phyloP scores from a whole-genome alignment of 2,329 filamentous ascomycete genomes.

The Aspergillus fumigatus region DNA sequence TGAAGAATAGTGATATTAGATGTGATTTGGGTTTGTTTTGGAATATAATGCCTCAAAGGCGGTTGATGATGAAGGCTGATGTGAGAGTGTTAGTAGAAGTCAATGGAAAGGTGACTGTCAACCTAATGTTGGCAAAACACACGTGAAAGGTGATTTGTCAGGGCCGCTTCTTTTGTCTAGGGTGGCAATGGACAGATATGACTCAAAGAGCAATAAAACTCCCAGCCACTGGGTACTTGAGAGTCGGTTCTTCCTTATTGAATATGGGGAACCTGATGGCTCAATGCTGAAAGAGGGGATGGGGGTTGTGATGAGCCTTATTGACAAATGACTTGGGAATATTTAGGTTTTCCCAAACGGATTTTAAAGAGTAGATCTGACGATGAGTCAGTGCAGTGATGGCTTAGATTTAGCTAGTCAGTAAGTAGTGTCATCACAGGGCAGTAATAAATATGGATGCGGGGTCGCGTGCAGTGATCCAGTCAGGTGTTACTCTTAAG shows the following conservation, averaged over 20 bases:
- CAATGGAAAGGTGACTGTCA: conserved; percentile 20
- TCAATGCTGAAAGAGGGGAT: not conserved
- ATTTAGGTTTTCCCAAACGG: not conserved
- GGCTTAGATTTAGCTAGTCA: not conserved
- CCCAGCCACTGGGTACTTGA: not conserved
- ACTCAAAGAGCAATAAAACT: not conserved
- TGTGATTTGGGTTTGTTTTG: not conserved
- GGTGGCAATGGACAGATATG: conserved; percentile 8
- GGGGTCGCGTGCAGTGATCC: not conserved
- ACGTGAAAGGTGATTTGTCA: conserved; percentile 22
- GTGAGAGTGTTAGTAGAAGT: conserved; percentile 22
- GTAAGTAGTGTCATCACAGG: not conserved
- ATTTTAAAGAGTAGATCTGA: not conserved
- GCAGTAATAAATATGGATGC: not conserved
- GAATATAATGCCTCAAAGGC: conserved; percentile 5
- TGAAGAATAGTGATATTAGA: not conserved
- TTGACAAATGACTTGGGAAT: not conserved
- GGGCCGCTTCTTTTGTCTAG: conserved; percentile 4
- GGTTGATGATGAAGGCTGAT: conserved; percentile 19
- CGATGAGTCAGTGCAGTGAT: not conserved
- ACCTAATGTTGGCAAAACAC: conserved; percentile 6
- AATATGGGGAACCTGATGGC: not conserved
- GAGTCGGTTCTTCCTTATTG: not conserved
- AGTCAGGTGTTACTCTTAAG: not conserved
- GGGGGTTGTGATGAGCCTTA: not conserved